Base-by-base conservation (phyloP, 1,284 basidiomycete genomes). In the Ceratobasidium sp. region DNA sequence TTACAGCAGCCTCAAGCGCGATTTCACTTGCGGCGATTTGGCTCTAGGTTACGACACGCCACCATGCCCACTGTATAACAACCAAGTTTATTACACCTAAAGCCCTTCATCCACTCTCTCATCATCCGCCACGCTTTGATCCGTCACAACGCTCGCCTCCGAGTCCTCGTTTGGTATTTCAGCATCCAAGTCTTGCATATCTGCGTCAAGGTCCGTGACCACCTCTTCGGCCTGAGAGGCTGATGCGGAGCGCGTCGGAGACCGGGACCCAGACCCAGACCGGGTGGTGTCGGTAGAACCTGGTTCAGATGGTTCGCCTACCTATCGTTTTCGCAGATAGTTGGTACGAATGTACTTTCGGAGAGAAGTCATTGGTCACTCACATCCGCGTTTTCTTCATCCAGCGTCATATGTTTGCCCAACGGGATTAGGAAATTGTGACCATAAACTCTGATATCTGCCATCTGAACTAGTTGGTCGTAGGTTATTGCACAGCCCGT, bases 321-420 rank as follows among this genome's bases (percentile, higher is more conserved):
- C 71, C 71, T 73, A n/a, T 37, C 27, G 22, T 19, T 75, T 29
- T 39, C 19, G 34, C 3, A 34, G 16, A 2, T 31, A 13, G 24
- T 56, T 19, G 3, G 16, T 46, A 46, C 56, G n/a, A 9, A 34
- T 34, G 39, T 29, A 31, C 19, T n/a, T 22, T 43, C 43, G 19
- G n/a, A n/a, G 11, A 19, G 74, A 31, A 61, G 16, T 48, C 37
- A 34, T 37, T 39, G 27, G 83, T 1, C 7, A 53, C 88, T 74
- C 75, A 92, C 92, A 79, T 94, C 92, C 79, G 92, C 93, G 83
- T 91, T 92, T 81, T 94, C 92, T 79, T 94, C 92, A 76, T 90
- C 86, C 76, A 90, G 88, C 11, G 92, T 94, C 74, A 90, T 83
- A 59, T 85, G 85, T 56, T 88, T 86, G 6, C 92, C 92, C 64